A percentile compares a stretch with the other conserved stretches of the same genome.
Evolutionary conservation across 768 basidiomycete species (phyloP).

Genomic region (Leccinum disarticulatum): DNA sequence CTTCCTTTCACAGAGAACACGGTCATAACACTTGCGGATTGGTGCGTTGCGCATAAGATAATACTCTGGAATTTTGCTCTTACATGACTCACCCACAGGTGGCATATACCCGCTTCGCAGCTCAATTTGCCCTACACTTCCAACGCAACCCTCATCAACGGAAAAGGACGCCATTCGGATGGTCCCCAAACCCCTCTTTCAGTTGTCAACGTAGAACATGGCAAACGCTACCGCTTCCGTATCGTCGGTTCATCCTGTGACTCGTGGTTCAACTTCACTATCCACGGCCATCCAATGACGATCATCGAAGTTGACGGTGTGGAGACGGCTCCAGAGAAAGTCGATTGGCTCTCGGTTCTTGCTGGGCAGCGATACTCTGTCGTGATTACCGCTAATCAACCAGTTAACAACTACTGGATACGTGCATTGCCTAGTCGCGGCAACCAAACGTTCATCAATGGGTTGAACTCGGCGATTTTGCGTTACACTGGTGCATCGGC

Average conservation of each 20-base stretch:
- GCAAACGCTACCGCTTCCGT: slow-evolving; percentile 42
- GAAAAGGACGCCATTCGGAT: slow-evolving; percentile 38
- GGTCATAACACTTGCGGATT: slow-evolving; percentile 45
- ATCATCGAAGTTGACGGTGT: slow-evolving; percentile 48
- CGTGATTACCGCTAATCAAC: slow-evolving; percentile 38
- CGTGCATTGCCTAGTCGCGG: slow-evolving; percentile 34
- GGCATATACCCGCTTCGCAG: slow-evolving; percentile 22
- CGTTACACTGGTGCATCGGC: slow-evolving; percentile 38
- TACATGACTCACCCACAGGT: slow-evolving; percentile 19
- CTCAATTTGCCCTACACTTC: slow-evolving; percentile 28
- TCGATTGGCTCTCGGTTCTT: slow-evolving; percentile 43
- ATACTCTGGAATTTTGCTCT: neutral
- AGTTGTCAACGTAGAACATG: slow-evolving; percentile 39
- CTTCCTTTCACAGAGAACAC: slow-evolving; percentile 34
- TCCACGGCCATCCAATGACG: slow-evolving; percentile 37
- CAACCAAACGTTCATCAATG: slow-evolving; percentile 33
- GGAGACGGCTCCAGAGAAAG: slow-evolving; percentile 32
- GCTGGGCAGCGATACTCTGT: slow-evolving; percentile 46
- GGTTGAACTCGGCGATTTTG: slow-evolving; percentile 40
- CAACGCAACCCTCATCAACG: slow-evolving; percentile 47
- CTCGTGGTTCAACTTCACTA: slow-evolving; percentile 32
- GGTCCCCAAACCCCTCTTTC: slow-evolving; percentile 36
- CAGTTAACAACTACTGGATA: slow-evolving; percentile 44
- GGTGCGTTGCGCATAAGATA: slow-evolving; percentile 29
- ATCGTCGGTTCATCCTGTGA: slow-evolving; percentile 37